Evolutionary conservation across 768 basidiomycete genomes (phyloP).

Genomic region (Lentinus brumalis): DNA sequence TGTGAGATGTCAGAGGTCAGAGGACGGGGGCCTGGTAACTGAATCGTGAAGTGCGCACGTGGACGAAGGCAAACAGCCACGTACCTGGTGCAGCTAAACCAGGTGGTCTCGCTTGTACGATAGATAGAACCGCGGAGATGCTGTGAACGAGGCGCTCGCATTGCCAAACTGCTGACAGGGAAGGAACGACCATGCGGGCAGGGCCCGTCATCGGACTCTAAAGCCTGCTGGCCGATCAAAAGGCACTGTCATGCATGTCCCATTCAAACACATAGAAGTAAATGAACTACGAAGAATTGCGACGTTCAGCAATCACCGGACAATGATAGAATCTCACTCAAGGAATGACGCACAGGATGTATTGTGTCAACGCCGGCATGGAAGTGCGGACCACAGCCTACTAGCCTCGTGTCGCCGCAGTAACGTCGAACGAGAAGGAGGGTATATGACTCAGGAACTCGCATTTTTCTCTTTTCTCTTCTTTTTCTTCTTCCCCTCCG

Average conservation of each 20-base stretch:
- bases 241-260: background rate
- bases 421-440: background rate
- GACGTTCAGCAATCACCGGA: background rate
- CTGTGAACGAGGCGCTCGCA: background rate
- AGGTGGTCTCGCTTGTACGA: no score
- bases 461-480: conserved; percentile 20
- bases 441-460: background rate
- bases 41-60: no score
- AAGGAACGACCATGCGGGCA: background rate
- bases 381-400: background rate
- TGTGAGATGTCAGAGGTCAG: no score
- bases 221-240: background rate
- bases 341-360: background rate
- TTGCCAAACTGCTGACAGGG: background rate
- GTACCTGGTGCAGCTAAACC: no score
- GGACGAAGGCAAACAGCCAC: no score
- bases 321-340: no score
- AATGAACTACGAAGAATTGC: background rate
- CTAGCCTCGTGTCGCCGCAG: background rate
- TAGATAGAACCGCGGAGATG: no score
- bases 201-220: background rate
- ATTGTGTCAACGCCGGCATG: background rate
- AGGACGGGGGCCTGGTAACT: no score
- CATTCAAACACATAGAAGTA: background rate
- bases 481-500: conserved; percentile 22